Evolutionary conservation across 768 basidiomycete species (phyloP).

Genomic region (Lactarius trivialis): DNA sequence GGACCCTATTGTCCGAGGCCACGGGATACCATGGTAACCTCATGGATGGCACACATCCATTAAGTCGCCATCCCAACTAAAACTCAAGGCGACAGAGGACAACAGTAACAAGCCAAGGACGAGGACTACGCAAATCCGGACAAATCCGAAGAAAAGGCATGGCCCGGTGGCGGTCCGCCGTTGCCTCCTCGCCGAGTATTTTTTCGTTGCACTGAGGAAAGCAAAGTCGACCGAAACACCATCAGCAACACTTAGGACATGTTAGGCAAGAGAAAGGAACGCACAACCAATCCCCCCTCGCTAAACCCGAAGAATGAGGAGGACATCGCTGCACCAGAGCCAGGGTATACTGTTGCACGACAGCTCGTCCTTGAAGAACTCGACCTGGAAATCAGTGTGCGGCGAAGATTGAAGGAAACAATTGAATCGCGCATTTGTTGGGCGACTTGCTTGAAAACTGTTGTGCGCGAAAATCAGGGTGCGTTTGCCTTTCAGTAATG

Average conservation of each 20-base stretch:
- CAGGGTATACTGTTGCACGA: slow-evolving; percentile 6
- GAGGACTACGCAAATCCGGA: neutral
- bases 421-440: slow-evolving; percentile 41
- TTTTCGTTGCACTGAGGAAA: neutral
- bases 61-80: too few species aligned
- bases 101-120: too few species aligned
- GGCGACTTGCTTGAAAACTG: slow-evolving; percentile 37
- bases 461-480: slow-evolving; percentile 1
- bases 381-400: slow-evolving; percentile 38
- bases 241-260: neutral
- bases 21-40: too few species aligned
- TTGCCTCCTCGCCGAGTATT: neutral
- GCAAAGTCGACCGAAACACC: neutral
- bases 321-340: neutral
- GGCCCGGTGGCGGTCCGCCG: neutral
- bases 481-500: neutral
- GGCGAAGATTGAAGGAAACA: slow-evolving; percentile 37
- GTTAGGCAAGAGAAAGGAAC: neutral
- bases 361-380: slow-evolving; percentile 36
- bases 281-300: neutral
- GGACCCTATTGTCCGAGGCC: too few species aligned
- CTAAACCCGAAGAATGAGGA: neutral
- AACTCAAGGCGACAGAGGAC: too few species aligned
- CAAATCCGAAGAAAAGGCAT: neutral
- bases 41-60: too few species aligned